Percentiles rank a stretch among this genome's conserved stretches.
phyloP scores from a whole-genome alignment of 73 alveolate genomes.

The Effrenium voratum region DNA sequence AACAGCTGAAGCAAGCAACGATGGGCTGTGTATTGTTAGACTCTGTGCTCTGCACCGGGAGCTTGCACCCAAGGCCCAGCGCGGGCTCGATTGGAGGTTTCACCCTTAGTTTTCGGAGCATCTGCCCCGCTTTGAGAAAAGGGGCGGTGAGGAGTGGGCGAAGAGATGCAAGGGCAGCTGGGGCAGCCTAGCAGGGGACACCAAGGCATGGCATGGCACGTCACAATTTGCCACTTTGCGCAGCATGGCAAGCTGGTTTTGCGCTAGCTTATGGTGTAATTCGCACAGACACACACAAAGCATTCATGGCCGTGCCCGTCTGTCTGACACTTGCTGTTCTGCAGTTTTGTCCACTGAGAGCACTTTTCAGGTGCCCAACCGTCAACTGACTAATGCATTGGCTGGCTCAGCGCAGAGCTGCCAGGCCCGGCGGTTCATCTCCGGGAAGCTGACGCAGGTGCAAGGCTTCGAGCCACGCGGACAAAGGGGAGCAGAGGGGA shows the following conservation, averaged over 20 bases:
- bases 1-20: not conserved
- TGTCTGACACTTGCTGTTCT: not conserved
- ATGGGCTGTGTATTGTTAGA: not conserved
- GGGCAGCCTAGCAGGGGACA: no score
- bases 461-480: constrained; percentile 18
- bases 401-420: not conserved
- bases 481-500: no score
- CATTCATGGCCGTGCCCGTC: not conserved
- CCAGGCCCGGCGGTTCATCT: constrained; percentile 80
- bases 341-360: not conserved
- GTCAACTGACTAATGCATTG: not conserved
- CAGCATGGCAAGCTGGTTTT: not conserved
- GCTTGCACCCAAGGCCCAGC: not conserved
- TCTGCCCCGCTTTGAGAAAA: not conserved
- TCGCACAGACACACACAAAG: not conserved
- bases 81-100: not conserved
- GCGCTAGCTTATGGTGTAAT: not conserved
- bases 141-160: not conserved
- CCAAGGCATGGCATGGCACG: no score
- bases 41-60: not conserved
- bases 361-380: not conserved
- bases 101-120: not conserved
- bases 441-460: constrained; percentile 67
- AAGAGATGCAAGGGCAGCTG: no score
- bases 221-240: not conserved